Evolutionary conservation across 176 grass and related monocot genomes (phyloP).

Genomic region (Olyra latifolia): DNA sequence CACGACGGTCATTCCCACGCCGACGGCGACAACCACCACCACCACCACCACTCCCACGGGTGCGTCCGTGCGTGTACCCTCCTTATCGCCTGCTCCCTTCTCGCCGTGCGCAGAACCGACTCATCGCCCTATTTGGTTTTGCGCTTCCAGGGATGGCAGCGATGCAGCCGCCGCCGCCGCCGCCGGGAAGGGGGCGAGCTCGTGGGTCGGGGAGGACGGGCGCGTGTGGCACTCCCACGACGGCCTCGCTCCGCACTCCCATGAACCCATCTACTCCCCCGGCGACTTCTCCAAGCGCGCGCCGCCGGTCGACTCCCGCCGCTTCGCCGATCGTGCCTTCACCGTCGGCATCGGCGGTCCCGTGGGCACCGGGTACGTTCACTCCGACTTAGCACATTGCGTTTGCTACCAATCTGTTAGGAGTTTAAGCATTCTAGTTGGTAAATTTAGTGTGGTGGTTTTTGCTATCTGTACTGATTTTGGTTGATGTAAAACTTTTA

Average conservation of each 20-base stretch:
- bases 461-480: too few species aligned
- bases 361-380: conserved; percentile 77
- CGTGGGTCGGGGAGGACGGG: conserved; percentile 77
- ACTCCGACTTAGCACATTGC: neutral
- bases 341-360: conserved; percentile 94
- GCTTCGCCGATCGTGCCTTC: conserved; percentile 88
- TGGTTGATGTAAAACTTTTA: too few species aligned
- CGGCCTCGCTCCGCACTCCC: conserved; percentile 89
- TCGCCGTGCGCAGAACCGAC: neutral
- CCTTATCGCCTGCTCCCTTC: too few species aligned
- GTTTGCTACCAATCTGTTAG: neutral
- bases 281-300: conserved; percentile 93
- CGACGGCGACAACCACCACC: conserved; percentile 24
- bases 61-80: conserved; percentile 18
- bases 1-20: conserved; percentile 22
- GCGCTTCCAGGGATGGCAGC: conserved; percentile 34
- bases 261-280: conserved; percentile 96
- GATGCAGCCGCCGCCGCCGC: neutral
- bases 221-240: conserved; percentile 91
- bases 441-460: neutral
- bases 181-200: conserved; percentile 14
- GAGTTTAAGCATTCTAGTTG: neutral
- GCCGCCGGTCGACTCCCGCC: conserved; percentile 51
- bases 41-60: conserved; percentile 49
- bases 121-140: neutral